Percentiles rank a stretch among this genome's conserved stretches.
Evolutionary conservation across 2,329 filamentous ascomycete genomes (phyloP).

Genomic region (Stenocarpella maydis): DNA sequence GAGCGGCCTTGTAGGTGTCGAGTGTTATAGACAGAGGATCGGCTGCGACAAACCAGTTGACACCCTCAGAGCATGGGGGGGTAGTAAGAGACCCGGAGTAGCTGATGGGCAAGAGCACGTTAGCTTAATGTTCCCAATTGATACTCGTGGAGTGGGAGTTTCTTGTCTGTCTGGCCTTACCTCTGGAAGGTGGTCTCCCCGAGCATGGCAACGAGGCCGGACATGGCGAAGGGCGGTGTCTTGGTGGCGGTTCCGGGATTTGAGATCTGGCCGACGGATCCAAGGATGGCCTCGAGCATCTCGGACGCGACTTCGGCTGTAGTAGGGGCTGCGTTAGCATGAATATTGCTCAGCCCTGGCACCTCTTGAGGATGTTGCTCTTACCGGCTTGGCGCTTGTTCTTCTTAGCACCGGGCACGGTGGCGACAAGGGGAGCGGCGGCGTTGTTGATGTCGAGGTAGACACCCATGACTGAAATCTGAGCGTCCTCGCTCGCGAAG

Average conservation of each 20-base stretch:
- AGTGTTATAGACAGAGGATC: constrained; percentile 50
- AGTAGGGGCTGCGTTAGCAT: constrained; percentile 52
- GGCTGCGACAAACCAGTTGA: constrained; percentile 58
- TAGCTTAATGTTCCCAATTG: not conserved
- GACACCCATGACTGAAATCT: constrained; percentile 54
- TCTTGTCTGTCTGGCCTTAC: constrained; percentile 36
- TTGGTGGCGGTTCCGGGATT: constrained; percentile 51
- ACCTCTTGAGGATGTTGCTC: constrained; percentile 44
- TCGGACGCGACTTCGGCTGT: constrained; percentile 46
- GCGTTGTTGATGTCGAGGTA: constrained; percentile 51
- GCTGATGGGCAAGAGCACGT: constrained; percentile 37
- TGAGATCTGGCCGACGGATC: constrained; percentile 50
- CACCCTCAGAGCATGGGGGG: constrained; percentile 57
- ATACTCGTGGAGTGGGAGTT: not conserved
- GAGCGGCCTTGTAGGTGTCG: constrained; percentile 49
- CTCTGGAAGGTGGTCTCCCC: constrained; percentile 50
- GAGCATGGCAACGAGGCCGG: constrained; percentile 50
- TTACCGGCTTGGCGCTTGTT: constrained; percentile 35
- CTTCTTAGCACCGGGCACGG: constrained; percentile 26
- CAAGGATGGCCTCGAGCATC: constrained; percentile 58
- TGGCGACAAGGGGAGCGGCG: not conserved
- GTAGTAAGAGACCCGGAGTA: constrained; percentile 59
- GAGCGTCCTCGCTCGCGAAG: constrained; percentile 53
- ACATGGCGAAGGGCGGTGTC: constrained; percentile 53
- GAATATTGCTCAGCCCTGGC: constrained; percentile 19